phyloP scores from a whole-genome alignment of 306 rosid genomes.

The Cucumis cinereus region DNA sequence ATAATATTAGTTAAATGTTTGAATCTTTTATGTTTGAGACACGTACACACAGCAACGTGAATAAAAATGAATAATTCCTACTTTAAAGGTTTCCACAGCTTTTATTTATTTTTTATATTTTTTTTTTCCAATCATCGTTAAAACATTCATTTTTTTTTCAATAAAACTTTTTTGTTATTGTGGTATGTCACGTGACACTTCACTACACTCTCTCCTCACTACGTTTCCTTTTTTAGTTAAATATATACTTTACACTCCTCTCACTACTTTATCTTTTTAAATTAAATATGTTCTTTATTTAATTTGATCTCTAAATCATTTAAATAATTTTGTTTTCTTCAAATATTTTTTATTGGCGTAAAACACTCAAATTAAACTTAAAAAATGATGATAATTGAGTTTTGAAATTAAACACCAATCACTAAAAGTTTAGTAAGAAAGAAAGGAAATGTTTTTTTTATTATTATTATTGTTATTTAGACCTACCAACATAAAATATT shows the following conservation, averaged over 20 bases:
- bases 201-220: not conserved
- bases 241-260: not conserved
- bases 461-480: not conserved
- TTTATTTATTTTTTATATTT: not conserved
- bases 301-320: not conserved
- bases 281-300: not conserved
- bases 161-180: not conserved
- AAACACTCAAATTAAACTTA: too few species aligned
- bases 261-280: too few species aligned
- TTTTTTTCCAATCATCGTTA: not conserved
- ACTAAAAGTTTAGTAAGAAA: too few species aligned
- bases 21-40: too few species aligned
- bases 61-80: not conserved
- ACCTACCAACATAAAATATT: not conserved
- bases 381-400: too few species aligned
- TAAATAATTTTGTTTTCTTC: too few species aligned
- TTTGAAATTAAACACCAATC: too few species aligned
- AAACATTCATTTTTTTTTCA: not conserved
- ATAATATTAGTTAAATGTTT: too few species aligned
- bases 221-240: not conserved
- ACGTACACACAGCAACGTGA: not conserved
- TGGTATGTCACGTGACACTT: not conserved
- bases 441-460: too few species aligned
- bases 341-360: too few species aligned
- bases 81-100: not conserved